A percentile compares a stretch with the other conserved stretches of the same genome.
Evolutionary conservation across 2,329 filamentous ascomycete species (phyloP).

Genomic region (Colletotrichum simmondsii): DNA sequence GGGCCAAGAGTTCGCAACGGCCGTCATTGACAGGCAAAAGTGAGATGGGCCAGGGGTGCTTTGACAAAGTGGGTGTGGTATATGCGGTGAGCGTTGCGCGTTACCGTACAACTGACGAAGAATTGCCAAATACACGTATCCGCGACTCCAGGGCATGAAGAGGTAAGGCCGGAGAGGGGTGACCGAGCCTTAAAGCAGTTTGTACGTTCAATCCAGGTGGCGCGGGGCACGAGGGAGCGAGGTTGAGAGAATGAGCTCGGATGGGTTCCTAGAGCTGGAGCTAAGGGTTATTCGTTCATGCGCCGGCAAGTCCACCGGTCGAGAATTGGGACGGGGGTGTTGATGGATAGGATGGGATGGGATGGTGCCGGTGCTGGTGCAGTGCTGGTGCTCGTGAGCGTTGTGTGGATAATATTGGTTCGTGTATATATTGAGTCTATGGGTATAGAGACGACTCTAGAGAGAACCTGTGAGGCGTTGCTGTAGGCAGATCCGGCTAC

Average conservation of each 20-base stretch:
- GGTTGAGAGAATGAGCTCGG: slow-evolving; percentile 11
- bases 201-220: slow-evolving; percentile 2
- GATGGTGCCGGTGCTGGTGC: not conserved
- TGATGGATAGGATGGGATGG: slow-evolving; percentile 1
- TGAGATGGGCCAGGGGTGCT: not conserved
- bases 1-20: slow-evolving; percentile 9
- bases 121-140: slow-evolving; percentile 28
- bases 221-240: slow-evolving; percentile 26
- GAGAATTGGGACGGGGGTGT: slow-evolving; percentile 4
- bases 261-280: slow-evolving; percentile 23
- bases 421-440: not conserved
- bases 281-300: slow-evolving; percentile 30
- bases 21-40: slow-evolving; percentile 12
- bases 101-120: slow-evolving; percentile 24
- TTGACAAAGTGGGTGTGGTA: not conserved
- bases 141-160: slow-evolving; percentile 15
- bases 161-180: slow-evolving; percentile 12
- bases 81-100: not conserved
- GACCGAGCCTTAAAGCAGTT: not conserved
- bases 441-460: not conserved
- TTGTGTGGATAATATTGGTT: not conserved
- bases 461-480: not conserved
- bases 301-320: slow-evolving; percentile 18
- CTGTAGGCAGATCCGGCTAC: not conserved
- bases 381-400: not conserved